Evolutionary conservation across 2,329 filamentous ascomycete species (phyloP).

Genomic region (Xylariomycetidae sp.): DNA sequence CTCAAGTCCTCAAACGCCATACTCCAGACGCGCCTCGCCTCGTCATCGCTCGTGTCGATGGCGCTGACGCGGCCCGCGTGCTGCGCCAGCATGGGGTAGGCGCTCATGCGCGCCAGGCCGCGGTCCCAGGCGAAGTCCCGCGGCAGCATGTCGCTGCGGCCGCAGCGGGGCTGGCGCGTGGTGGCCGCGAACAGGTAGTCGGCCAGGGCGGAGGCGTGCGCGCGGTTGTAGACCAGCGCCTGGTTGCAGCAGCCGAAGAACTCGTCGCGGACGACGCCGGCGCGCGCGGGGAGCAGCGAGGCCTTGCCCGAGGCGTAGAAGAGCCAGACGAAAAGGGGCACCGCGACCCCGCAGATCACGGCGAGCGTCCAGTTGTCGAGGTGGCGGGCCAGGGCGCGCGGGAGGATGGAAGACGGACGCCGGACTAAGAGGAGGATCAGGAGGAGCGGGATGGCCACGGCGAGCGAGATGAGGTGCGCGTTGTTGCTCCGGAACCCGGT

Average conservation of each 20-base stretch:
- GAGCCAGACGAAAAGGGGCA: slow-evolving; percentile 25
- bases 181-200: slow-evolving; percentile 18
- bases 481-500: slow-evolving; percentile 26
- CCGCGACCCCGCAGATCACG: slow-evolving; percentile 21
- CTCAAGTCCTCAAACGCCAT: slow-evolving; percentile 26
- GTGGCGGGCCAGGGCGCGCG: slow-evolving; percentile 17
- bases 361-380: slow-evolving; percentile 24
- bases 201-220: slow-evolving; percentile 18
- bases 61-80: slow-evolving; percentile 25
- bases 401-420: slow-evolving; percentile 12
- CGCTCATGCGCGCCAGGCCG: slow-evolving; percentile 25
- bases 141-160: slow-evolving; percentile 26
- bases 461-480: slow-evolving; percentile 22
- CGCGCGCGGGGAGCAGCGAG: slow-evolving; percentile 19
- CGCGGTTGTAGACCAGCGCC: slow-evolving; percentile 26
- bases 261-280: slow-evolving; percentile 25
- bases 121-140: slow-evolving; percentile 25
- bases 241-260: slow-evolving; percentile 29
- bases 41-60: slow-evolving; percentile 23
- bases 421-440: slow-evolving; percentile 16
- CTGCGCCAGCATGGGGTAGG: slow-evolving; percentile 29
- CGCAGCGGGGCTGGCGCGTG: slow-evolving; percentile 15
- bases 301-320: slow-evolving; percentile 29
- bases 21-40: slow-evolving; percentile 26
- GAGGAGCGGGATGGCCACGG: slow-evolving; percentile 19